Conservation (phyloP, 139 green algal genomes). For the Auxenochlorella pyrenoidosa region DNA sequence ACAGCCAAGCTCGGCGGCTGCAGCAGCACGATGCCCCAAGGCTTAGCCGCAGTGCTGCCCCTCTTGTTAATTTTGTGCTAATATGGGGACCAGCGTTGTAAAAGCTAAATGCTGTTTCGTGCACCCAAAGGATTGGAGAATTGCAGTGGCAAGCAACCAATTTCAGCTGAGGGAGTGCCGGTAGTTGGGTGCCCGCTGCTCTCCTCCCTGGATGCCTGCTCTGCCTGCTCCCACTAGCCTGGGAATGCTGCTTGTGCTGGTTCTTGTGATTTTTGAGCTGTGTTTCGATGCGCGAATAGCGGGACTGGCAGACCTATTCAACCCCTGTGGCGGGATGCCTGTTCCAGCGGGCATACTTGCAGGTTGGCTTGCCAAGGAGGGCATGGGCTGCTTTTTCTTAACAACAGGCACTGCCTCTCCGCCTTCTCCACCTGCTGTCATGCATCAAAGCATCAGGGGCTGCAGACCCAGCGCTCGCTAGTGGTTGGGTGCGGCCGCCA, state of each 20-base stretch:
- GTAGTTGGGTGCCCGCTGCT: not conserved
- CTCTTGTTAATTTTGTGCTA: no score
- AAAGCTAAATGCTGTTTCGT: no score
- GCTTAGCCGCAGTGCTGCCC: no score
- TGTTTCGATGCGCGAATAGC: not conserved
- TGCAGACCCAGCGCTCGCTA: not conserved
- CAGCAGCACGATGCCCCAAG: no score
- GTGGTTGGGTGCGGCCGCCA: not conserved
- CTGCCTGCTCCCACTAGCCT: not conserved
- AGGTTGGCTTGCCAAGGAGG: no score
- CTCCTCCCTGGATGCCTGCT: no score
- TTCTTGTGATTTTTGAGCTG: not conserved
- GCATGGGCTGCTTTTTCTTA: not conserved
- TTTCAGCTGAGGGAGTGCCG: not conserved
- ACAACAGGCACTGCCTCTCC: not conserved
- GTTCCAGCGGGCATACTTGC: not conserved
- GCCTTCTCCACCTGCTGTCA: not conserved
- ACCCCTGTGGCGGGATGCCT: not conserved
- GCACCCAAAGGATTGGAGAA: no score
- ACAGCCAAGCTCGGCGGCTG: not conserved
- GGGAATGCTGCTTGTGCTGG: not conserved
- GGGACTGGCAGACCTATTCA: not conserved
- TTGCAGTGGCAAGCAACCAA: no score
- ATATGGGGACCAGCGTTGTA: no score
- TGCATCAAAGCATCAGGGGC: not conserved